A percentile compares a stretch with the other conserved stretches of the same genome.
Evolutionary conservation across 2,329 filamentous ascomycete species (phyloP).

Genomic region (Uncinocarpus reesii): DNA sequence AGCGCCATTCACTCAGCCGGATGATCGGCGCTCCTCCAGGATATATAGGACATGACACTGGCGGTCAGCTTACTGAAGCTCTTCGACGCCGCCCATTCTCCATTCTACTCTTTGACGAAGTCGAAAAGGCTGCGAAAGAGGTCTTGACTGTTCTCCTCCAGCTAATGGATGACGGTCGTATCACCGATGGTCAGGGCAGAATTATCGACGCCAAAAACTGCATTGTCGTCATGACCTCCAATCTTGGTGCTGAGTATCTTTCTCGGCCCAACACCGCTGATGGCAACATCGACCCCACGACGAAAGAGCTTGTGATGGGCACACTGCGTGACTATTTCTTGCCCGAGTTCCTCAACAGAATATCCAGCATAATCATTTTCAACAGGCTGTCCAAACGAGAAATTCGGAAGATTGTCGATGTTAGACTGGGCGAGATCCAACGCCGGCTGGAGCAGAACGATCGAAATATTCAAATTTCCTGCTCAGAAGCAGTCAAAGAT

Average conservation of each 20-base stretch:
- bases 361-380: conserved; percentile 94
- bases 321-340: conserved; percentile 92
- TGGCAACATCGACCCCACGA: conserved; percentile 75
- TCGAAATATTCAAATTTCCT: conserved; percentile 73
- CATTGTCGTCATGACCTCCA: conserved; percentile 98
- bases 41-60: conserved; percentile 92
- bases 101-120: conserved; percentile 93
- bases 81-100: conserved; percentile 93
- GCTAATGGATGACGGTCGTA: conserved; percentile 97
- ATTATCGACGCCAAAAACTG: conserved; percentile 94
- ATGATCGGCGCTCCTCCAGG: conserved; percentile 98
- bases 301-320: conserved; percentile 79
- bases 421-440: conserved; percentile 81
- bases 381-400: conserved; percentile 84
- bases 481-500: conserved; percentile 77
- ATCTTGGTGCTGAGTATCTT: conserved; percentile 91
- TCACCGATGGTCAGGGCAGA: conserved; percentile 94
- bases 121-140: conserved; percentile 98
- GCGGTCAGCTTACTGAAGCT: conserved; percentile 89
- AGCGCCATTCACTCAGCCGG: conserved; percentile 84
- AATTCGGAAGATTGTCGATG: conserved; percentile 91
- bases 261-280: conserved; percentile 65
- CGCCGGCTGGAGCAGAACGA: conserved; percentile 76
- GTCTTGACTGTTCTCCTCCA: conserved; percentile 94
- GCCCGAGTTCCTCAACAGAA: conserved; percentile 96